A percentile compares a stretch with the other conserved stretches of the same genome.
These are phyloP conservation scores for Yamadazyma sp. DNA, from an alignment of 805 yeast genomes.

Conservation along the genomic window DNA sequence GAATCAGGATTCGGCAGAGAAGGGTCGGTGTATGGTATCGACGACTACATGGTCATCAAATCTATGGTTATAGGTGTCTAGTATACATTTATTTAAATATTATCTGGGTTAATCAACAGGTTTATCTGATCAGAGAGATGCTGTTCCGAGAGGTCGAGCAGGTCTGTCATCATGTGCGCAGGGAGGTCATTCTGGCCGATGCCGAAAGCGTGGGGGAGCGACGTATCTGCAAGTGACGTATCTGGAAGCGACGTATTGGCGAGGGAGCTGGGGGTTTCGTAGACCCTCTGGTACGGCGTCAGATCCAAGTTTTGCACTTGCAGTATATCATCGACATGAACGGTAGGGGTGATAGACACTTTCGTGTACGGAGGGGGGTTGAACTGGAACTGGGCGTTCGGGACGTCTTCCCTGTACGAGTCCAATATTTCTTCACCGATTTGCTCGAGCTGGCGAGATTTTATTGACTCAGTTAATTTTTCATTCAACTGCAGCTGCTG, in stretches of 20 bases:
- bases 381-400: slow-evolving; percentile 18
- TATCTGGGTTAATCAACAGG: slow-evolving; percentile 6
- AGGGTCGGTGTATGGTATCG: slow-evolving; percentile 62
- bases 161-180: too few relatives aligned
- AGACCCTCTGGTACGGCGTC: slow-evolving; percentile 17
- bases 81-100: too few relatives aligned
- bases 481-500: slow-evolving; percentile 2
- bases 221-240: not conserved
- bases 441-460: slow-evolving; percentile 18
- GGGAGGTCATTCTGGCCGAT: not conserved
- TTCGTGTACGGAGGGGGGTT: slow-evolving; percentile 15
- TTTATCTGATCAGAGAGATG: not conserved
- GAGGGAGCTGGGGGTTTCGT: too few relatives aligned
- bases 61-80: slow-evolving; percentile 53
- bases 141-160: too few relatives aligned
- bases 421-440: slow-evolving; percentile 16
- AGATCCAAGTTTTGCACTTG: slow-evolving; percentile 24
- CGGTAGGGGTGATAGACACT: not conserved
- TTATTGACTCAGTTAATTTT: slow-evolving; percentile 16
- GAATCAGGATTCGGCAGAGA: slow-evolving; percentile 73
- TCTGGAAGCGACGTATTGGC: too few relatives aligned
- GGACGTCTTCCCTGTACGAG: slow-evolving; percentile 18
- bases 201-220: not conserved
- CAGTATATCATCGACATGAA: slow-evolving; percentile 22
- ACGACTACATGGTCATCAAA: slow-evolving; percentile 60